Evolutionary conservation across 257 asterid genomes (phyloP).

Genomic region (Nicotiana obtusifolia): DNA sequence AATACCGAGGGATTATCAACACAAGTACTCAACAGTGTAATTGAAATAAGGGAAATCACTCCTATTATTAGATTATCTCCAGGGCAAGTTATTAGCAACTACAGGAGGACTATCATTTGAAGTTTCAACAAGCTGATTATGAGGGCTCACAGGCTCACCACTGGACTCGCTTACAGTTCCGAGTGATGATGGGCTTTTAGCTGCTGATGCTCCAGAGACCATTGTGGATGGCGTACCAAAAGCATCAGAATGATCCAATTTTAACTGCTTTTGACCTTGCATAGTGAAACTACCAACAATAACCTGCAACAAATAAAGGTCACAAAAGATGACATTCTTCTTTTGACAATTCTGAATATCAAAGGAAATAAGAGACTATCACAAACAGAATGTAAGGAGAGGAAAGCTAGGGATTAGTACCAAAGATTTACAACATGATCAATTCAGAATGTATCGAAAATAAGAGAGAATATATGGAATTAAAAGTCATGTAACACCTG

Average conservation of each 20-base stretch:
- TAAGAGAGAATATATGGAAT: not conserved
- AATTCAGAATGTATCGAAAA: not conserved
- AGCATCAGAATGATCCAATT: conserved; percentile 1
- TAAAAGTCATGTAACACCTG: conserved; percentile 14
- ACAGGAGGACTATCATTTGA: not conserved
- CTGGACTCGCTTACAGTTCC: conserved; percentile 19
- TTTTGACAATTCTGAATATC: not conserved
- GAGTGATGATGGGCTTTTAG: conserved; percentile 15
- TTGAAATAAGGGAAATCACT: not conserved
- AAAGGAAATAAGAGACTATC: not conserved
- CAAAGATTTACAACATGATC: not conserved
- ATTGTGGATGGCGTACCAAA: not conserved
- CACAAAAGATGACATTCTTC: not conserved
- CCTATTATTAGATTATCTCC: conserved; percentile 1
- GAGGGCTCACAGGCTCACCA: conserved; percentile 20
- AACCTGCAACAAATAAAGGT: conserved; percentile 7
- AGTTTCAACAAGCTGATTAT: conserved; percentile 13
- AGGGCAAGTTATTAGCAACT: conserved; percentile 4
- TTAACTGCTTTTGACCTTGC: conserved; percentile 6
- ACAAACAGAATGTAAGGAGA: not conserved
- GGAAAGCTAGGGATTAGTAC: not conserved
- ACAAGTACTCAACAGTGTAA: not conserved
- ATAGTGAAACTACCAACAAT: conserved; percentile 13
- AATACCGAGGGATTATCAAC: not conserved
- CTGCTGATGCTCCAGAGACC: conserved; percentile 11